Evolutionary conservation across 164 flowering plant species (phyloP).

Genomic region (Liquidambar formosana): DNA sequence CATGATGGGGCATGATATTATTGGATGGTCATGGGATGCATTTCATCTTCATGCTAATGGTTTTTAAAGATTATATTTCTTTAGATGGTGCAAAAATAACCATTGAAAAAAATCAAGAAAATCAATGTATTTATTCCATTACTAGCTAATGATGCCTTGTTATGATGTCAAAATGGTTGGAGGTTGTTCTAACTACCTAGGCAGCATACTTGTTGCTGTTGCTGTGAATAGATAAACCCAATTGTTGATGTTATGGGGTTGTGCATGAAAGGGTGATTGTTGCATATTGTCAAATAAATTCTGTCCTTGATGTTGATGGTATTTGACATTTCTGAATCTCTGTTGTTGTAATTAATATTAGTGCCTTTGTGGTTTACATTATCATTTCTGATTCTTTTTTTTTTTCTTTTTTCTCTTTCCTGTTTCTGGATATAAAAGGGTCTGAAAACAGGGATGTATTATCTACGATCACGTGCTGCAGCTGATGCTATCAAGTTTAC

Average conservation of each 20-base stretch:
- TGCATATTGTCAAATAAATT: neutral
- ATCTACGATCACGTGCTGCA: constrained; percentile 88
- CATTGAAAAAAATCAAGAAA: neutral
- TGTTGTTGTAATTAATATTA: too few species aligned
- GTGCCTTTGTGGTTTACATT: neutral
- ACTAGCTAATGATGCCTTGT: neutral
- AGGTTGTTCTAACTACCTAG: too few species aligned
- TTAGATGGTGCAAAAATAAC: neutral
- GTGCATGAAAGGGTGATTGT: neutral
- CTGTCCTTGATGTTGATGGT: neutral
- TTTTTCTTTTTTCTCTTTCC: neutral
- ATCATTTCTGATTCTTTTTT: neutral
- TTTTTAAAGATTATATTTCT: too few species aligned
- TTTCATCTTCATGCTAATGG: neutral
- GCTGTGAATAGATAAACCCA: too few species aligned
- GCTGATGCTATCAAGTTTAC: constrained; percentile 99
- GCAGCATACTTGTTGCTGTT: too few species aligned
- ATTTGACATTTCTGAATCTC: neutral
- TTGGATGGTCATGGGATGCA: too few species aligned
- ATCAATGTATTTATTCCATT: too few species aligned
- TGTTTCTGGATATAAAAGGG: constrained; percentile 35
- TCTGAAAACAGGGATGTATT: constrained; percentile 93
- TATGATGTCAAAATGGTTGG: too few species aligned
- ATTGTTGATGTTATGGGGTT: neutral
- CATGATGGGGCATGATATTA: neutral